These are phyloP conservation scores for Diaporthe sp. DNA, from an alignment of 2,329 filamentous ascomycete species.

Conservation along the genomic window DNA sequence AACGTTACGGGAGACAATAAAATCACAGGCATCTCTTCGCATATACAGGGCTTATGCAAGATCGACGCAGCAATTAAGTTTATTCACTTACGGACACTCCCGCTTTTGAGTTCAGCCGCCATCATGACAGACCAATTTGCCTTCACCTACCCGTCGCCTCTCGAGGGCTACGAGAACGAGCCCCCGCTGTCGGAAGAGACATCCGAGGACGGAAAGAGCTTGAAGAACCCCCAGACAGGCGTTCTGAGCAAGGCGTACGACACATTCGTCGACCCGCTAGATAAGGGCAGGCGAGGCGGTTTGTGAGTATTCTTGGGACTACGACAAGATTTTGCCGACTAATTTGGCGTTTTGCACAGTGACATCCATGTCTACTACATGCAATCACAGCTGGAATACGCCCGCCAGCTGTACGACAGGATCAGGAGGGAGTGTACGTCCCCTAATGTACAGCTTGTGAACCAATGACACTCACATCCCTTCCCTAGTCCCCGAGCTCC, in stretches of 20 bases:
- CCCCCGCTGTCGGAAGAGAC: conserved; percentile 70
- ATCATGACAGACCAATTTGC: conserved; percentile 57
- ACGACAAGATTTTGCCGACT: neutral
- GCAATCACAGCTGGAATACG: conserved; percentile 76
- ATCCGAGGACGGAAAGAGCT: conserved; percentile 82
- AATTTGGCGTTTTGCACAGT: conserved; percentile 50
- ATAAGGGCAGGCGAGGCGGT: conserved; percentile 76
- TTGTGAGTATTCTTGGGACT: conserved; percentile 66
- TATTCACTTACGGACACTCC: neutral
- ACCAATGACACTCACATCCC: neutral
- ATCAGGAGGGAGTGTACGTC: conserved; percentile 81
- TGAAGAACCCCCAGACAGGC: conserved; percentile 74
- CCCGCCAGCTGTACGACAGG: conserved; percentile 80
- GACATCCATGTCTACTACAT: conserved; percentile 91
- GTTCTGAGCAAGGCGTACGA: conserved; percentile 78
- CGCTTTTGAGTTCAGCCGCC: neutral
- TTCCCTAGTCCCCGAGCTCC: conserved; percentile 82
- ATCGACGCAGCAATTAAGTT: neutral
- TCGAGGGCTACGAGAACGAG: conserved; percentile 70
- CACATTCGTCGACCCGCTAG: conserved; percentile 76
- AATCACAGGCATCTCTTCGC: neutral
- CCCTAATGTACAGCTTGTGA: neutral
- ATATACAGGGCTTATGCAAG: neutral
- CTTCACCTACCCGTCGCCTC: conserved; percentile 68
- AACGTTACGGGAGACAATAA: neutral